phyloP scores from a whole-genome alignment of 2,329 filamentous ascomycete genomes.

The Cladophialophora chaetospira region DNA sequence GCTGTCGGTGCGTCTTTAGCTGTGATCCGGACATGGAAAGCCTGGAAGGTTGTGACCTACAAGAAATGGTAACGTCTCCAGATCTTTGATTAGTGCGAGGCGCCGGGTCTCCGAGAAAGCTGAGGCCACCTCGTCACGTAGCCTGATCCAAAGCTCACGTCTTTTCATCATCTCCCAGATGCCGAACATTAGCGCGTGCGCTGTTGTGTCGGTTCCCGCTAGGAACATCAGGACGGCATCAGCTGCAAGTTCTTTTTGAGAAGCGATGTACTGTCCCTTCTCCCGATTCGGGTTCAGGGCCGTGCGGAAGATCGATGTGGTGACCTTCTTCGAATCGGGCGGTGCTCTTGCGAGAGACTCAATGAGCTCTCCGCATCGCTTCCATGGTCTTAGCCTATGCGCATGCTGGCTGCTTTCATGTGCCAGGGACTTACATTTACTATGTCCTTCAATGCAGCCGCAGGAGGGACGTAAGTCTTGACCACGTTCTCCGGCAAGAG shows the following conservation, averaged over 20 bases:
- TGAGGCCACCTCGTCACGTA: conserved; percentile 16
- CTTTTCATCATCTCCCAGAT: conserved; percentile 37
- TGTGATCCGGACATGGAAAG: not conserved
- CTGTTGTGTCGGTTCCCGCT: conserved; percentile 39
- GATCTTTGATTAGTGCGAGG: conserved; percentile 1
- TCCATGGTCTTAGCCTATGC: conserved; percentile 15
- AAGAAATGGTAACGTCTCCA: conserved; percentile 16
- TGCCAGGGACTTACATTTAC: not conserved
- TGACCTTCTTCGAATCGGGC: conserved; percentile 11
- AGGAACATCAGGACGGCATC: conserved; percentile 38
- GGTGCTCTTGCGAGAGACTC: conserved; percentile 10
- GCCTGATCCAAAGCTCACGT: conserved; percentile 4
- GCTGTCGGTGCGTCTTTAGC: not conserved
- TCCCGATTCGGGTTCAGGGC: conserved; percentile 34
- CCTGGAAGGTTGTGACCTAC: not conserved
- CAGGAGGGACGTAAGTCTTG: not conserved
- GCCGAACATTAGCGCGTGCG: conserved; percentile 33
- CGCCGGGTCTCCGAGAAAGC: not conserved
- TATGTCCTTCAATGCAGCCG: conserved; percentile 8
- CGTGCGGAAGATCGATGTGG: conserved; percentile 35
- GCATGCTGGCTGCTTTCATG: conserved; percentile 7
- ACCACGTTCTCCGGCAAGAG: not conserved
- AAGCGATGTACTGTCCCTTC: conserved; percentile 34
- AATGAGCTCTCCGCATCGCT: conserved; percentile 12
- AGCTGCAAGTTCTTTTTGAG: conserved; percentile 31